Evolutionary conservation across 2,329 filamentous ascomycete genomes (phyloP).

Genomic region (Calonectria fujianensis): DNA sequence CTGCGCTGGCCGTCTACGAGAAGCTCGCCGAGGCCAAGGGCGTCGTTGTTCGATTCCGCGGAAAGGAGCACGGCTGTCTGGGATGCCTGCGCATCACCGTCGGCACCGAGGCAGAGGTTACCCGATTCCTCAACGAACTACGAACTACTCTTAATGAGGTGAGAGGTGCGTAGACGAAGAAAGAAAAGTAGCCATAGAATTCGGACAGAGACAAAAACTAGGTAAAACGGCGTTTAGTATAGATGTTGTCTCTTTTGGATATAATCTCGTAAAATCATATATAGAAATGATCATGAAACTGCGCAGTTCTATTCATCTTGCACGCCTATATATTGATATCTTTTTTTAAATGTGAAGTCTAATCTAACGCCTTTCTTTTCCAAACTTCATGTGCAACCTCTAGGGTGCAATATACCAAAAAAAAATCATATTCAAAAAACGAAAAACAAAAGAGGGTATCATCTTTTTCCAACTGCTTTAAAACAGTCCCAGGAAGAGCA

Average conservation of each 20-base stretch:
- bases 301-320: constrained; percentile 45
- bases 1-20: constrained; percentile 88
- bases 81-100: constrained; percentile 95
- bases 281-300: constrained; percentile 49
- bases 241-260: constrained; percentile 49
- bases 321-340: constrained; percentile 29
- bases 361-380: constrained; percentile 43
- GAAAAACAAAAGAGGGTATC: constrained; percentile 36
- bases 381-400: constrained; percentile 46
- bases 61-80: constrained; percentile 91
- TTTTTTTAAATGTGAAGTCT: constrained; percentile 27
- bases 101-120: constrained; percentile 91
- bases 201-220: constrained; percentile 27
- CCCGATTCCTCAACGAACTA: constrained; percentile 83
- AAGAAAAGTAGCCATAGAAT: background rate
- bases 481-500: constrained; percentile 47
- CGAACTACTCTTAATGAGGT: constrained; percentile 69
- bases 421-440: constrained; percentile 30
- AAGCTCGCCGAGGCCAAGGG: constrained; percentile 88
- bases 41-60: constrained; percentile 94
- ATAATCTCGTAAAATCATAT: constrained; percentile 52
- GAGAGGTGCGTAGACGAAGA: constrained; percentile 49
- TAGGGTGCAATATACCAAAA: constrained; percentile 35
- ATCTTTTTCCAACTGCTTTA: constrained; percentile 21
- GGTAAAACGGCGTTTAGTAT: constrained; percentile 49